These are phyloP conservation scores for Vicia villosa DNA, from an alignment of 306 rosid genomes.

Conservation along the genomic window DNA sequence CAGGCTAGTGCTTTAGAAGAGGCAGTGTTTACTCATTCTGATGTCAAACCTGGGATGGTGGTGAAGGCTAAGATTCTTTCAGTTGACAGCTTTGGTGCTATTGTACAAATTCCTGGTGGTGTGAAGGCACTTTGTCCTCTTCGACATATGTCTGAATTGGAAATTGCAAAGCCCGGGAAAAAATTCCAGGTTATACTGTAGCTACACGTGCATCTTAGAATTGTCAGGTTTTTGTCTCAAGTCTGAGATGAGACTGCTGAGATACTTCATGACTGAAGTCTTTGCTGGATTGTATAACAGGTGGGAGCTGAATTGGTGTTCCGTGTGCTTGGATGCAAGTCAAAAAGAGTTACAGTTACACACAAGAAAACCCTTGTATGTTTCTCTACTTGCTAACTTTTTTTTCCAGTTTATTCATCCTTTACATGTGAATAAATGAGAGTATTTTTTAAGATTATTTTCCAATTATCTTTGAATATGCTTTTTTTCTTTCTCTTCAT, in stretches of 20 bases:
- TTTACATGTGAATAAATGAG: background rate
- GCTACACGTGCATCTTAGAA: slow-evolving; percentile 10
- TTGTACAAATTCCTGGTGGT: slow-evolving; percentile 96
- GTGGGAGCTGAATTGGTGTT: slow-evolving; percentile 85
- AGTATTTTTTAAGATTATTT: background rate
- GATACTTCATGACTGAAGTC: slow-evolving; percentile 30
- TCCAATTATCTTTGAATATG: background rate
- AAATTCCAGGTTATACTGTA: slow-evolving; percentile 68
- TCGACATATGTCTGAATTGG: slow-evolving; percentile 94
- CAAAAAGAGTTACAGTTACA: slow-evolving; percentile 92
- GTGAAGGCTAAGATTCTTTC: slow-evolving; percentile 76
- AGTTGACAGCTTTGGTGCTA: slow-evolving; percentile 88
- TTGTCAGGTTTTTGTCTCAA: slow-evolving; percentile 5
- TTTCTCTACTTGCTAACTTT: slow-evolving; percentile 18
- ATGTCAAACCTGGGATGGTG: slow-evolving; percentile 92
- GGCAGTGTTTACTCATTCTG: slow-evolving; percentile 82
- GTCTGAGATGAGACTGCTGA: slow-evolving; percentile 30
- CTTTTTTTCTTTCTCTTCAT: background rate
- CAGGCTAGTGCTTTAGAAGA: slow-evolving; percentile 93
- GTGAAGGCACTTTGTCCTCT: slow-evolving; percentile 96
- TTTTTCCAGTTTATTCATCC: slow-evolving; percentile 10
- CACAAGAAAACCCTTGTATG: slow-evolving; percentile 96
- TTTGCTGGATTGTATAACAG: slow-evolving; percentile 52
- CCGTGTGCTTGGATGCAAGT: slow-evolving; percentile 95
- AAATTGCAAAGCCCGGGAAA: slow-evolving; percentile 86